Percentiles rank a stretch among this genome's conserved stretches.
Evolutionary conservation across 495 filamentous ascomycete species (phyloP).

Genomic region (Neurospora pannonica): DNA sequence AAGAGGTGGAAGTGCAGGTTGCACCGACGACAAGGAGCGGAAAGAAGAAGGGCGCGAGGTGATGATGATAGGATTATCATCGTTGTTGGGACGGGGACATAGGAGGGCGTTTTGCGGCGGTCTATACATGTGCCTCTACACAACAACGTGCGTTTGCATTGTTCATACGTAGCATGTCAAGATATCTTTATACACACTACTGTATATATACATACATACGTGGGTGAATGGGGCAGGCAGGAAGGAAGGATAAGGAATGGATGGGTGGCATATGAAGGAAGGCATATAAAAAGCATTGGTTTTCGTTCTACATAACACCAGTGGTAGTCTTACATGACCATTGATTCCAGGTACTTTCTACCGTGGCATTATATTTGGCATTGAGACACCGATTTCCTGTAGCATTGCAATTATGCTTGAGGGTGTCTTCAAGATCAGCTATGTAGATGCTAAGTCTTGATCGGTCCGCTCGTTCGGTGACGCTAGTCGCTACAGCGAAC

Average conservation of each 20-base stretch:
- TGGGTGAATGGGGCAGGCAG: not conserved
- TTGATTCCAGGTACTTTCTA: not conserved
- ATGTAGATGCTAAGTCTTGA: not conserved
- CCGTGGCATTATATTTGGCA: not conserved
- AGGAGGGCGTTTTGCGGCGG: not conserved
- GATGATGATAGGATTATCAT: not conserved
- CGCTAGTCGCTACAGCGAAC: not conserved
- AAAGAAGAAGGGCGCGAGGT: slow-evolving; percentile 2
- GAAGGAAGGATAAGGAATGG: not conserved
- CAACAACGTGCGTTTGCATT: not conserved
- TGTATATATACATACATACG: not conserved
- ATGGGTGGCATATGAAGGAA: not conserved
- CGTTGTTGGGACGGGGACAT: not conserved
- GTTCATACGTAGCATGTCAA: not conserved
- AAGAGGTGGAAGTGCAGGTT: slow-evolving; percentile 6
- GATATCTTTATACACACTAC: not conserved
- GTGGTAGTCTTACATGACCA: not conserved
- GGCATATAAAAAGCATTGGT: not conserved
- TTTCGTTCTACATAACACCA: not conserved
- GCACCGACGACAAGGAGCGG: slow-evolving; percentile 13
- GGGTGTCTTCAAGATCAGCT: not conserved
- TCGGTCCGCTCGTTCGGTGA: not conserved
- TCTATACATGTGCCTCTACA: not conserved
- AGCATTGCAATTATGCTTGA: no score
- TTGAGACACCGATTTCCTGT: not conserved